Evolutionary conservation across 2,329 filamentous ascomycete genomes (phyloP).

Genomic region (Endothia cerciana): DNA sequence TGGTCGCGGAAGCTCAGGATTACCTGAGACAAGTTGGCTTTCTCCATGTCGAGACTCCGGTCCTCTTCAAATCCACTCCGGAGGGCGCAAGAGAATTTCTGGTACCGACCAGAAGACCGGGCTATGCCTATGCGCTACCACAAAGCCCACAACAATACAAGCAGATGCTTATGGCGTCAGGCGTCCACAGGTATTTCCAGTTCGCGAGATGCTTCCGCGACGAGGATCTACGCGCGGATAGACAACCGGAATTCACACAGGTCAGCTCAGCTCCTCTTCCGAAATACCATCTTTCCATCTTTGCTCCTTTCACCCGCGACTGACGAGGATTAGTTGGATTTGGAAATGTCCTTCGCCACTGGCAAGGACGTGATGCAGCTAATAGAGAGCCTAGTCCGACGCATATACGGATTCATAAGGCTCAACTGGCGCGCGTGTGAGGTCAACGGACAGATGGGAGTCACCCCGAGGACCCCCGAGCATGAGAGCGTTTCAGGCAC

Average conservation of each 20-base stretch:
- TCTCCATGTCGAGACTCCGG: constrained; percentile 84
- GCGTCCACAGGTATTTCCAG: constrained; percentile 82
- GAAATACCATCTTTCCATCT: not conserved
- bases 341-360: constrained; percentile 88
- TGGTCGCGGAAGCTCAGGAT: constrained; percentile 55
- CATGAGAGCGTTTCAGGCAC: not conserved
- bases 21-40: constrained; percentile 64
- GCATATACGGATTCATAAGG: constrained; percentile 57
- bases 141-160: constrained; percentile 99
- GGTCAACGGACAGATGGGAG: constrained; percentile 37
- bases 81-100: constrained; percentile 95
- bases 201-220: constrained; percentile 95
- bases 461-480: constrained; percentile 16
- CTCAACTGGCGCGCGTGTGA: constrained; percentile 41
- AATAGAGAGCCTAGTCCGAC: constrained; percentile 55
- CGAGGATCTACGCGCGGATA: constrained; percentile 87
- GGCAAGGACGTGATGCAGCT: constrained; percentile 69
- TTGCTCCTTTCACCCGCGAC: not conserved
- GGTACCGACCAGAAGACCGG: constrained; percentile 79
- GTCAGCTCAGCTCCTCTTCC: constrained; percentile 43
- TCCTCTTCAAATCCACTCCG: constrained; percentile 96
- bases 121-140: constrained; percentile 84
- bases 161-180: constrained; percentile 93
- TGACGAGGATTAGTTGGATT: constrained; percentile 66
- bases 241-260: constrained; percentile 96